phyloP scores from a whole-genome alignment of 2,329 filamentous ascomycete species.

The Alternaria ventricosa region DNA sequence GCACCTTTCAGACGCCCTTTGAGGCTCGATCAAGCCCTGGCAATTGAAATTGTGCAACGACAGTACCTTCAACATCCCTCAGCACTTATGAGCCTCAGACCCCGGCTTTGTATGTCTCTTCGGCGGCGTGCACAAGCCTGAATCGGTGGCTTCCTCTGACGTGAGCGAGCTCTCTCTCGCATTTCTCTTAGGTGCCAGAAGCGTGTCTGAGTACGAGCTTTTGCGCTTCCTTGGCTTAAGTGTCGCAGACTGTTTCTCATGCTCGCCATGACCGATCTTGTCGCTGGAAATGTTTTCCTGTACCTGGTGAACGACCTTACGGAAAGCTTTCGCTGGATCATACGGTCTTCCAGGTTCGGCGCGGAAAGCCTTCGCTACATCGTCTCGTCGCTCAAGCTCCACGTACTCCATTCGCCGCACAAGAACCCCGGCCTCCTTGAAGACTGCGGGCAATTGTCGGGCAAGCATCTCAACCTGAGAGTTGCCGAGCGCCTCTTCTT shows the following conservation, averaged over 20 bases:
- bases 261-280: background rate
- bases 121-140: background rate
- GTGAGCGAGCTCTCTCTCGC: background rate
- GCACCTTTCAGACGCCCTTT: too few species aligned
- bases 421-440: slow-evolving; percentile 8
- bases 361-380: too few species aligned
- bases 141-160: background rate
- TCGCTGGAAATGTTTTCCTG: background rate
- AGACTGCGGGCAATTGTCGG: slow-evolving; percentile 8
- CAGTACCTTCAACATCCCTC: too few species aligned
- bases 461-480: slow-evolving; percentile 23
- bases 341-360: background rate
- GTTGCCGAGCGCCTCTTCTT: background rate
- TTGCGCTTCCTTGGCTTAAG: background rate
- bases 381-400: slow-evolving; percentile 8
- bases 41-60: too few species aligned
- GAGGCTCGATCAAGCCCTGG: too few species aligned
- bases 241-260: background rate
- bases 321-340: background rate
- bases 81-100: background rate
- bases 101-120: background rate
- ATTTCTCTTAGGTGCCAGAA: background rate
- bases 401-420: slow-evolving; percentile 31
- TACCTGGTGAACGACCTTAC: background rate
- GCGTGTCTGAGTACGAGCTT: background rate